These are phyloP conservation scores for Hypoxylon sp. DNA, from an alignment of 2,329 filamentous ascomycete genomes.

Conservation along the genomic window DNA sequence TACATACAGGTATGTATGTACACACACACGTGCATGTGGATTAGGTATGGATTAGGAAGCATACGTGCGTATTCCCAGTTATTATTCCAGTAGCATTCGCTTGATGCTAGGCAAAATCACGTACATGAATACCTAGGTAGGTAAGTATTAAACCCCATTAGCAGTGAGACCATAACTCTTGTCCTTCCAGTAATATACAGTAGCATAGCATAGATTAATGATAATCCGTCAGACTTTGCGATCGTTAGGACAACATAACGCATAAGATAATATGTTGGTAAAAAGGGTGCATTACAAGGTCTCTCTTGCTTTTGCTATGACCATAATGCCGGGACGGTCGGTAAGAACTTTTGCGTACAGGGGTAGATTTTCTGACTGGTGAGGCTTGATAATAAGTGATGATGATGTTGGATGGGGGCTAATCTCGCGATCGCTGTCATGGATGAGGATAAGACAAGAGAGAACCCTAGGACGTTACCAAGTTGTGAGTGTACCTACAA, in stretches of 20 bases:
- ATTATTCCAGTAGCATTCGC: constrained; percentile 11
- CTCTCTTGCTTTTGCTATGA: constrained; percentile 28
- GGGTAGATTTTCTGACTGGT: constrained; percentile 17
- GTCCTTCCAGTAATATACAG: constrained; percentile 26
- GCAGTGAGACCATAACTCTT: constrained; percentile 23
- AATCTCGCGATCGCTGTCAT: constrained; percentile 43
- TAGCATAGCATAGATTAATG: constrained; percentile 42
- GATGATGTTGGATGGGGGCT: constrained; percentile 38
- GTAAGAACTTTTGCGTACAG: constrained; percentile 34
- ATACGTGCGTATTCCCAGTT: constrained; percentile 21
- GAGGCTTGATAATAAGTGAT: constrained; percentile 35
- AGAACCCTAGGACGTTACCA: no score
- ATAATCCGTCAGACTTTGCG: constrained; percentile 33
- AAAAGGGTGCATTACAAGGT: constrained; percentile 24
- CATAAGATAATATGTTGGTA: constrained; percentile 31
- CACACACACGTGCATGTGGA: constrained; percentile 20
- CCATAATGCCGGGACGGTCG: constrained; percentile 40
- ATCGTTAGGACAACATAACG: constrained; percentile 26
- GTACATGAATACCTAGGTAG: constrained; percentile 21
- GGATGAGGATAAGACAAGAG: constrained; percentile 25
- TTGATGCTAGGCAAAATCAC: constrained; percentile 28
- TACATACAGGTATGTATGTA: constrained; percentile 4
- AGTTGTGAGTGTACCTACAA: no score
- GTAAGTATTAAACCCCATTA: constrained; percentile 18
- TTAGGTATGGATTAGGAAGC: neutral